phyloP scores from a whole-genome alignment of 2,329 filamentous ascomycete genomes.

The Aureobasidium leucospermi region DNA sequence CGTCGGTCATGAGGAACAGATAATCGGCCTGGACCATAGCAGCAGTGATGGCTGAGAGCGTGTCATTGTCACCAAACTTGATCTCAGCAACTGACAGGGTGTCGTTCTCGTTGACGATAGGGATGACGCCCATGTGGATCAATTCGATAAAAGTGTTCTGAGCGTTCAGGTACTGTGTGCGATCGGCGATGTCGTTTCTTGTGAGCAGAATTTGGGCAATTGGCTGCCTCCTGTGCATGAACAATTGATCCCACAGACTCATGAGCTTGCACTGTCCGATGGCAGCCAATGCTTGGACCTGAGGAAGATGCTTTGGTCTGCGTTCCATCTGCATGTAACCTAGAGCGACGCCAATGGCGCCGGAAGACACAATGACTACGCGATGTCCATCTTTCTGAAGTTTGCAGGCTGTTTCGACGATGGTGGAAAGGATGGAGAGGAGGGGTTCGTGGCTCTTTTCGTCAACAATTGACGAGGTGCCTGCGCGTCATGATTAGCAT shows the following conservation, averaged over 20 bases:
- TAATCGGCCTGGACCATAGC: constrained; percentile 97
- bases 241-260: constrained; percentile 90
- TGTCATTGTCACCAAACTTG: constrained; percentile 99
- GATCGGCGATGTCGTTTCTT: constrained; percentile 92
- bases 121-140: constrained; percentile 89
- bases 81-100: constrained; percentile 95
- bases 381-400: constrained; percentile 85
- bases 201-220: constrained; percentile 93
- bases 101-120: constrained; percentile 98
- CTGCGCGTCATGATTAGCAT: constrained; percentile 40
- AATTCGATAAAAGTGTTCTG: constrained; percentile 91
- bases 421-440: constrained; percentile 80
- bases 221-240: constrained; percentile 78
- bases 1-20: constrained; percentile 97
- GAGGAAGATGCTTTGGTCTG: constrained; percentile 81
- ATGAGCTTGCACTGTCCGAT: constrained; percentile 95
- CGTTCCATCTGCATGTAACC: constrained; percentile 82
- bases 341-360: constrained; percentile 89
- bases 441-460: constrained; percentile 91
- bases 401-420: constrained; percentile 87
- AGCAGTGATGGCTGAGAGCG: constrained; percentile 88
- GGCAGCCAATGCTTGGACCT: constrained; percentile 87
- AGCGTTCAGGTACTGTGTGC: constrained; percentile 90
- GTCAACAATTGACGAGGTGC: constrained; percentile 97
- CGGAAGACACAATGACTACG: constrained; percentile 94